These are phyloP conservation scores for Termitomyces eurrhizus DNA, from an alignment of 768 basidiomycete species.

Conservation along the genomic window DNA sequence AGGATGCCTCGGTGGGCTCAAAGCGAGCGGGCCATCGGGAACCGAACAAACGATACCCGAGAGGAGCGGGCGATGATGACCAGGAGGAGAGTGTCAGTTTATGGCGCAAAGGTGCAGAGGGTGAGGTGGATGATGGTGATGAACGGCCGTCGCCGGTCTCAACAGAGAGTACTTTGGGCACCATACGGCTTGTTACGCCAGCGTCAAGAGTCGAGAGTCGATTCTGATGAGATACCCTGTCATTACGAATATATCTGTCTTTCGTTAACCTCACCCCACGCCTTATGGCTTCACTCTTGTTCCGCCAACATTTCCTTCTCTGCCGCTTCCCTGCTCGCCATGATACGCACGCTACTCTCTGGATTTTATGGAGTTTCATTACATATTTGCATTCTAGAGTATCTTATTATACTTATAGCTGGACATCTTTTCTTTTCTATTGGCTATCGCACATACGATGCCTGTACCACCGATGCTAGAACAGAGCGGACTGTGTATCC, in stretches of 20 bases:
- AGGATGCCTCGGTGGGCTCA: slow-evolving; percentile 21
- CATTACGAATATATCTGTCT: not conserved
- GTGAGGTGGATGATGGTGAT: slow-evolving; percentile 21
- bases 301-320: not conserved
- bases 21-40: slow-evolving; percentile 27
- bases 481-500: slow-evolving; percentile 7
- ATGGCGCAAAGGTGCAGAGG: slow-evolving; percentile 31
- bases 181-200: slow-evolving; percentile 17
- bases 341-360: not conserved
- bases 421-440: slow-evolving; percentile 8
- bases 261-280: not conserved
- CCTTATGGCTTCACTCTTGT: not conserved
- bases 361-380: slow-evolving; percentile 6
- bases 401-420: slow-evolving; percentile 10
- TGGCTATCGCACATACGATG: slow-evolving; percentile 5
- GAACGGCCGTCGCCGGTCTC: slow-evolving; percentile 8
- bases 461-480: slow-evolving; percentile 7
- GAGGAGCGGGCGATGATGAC: slow-evolving; percentile 49
- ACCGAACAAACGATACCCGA: slow-evolving; percentile 43
- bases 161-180: slow-evolving; percentile 4
- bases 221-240: slow-evolving; percentile 8
- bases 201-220: slow-evolving; percentile 7
- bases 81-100: slow-evolving; percentile 58
- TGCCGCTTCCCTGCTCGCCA: not conserved
- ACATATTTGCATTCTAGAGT: slow-evolving; percentile 4